Evolutionary conservation across 2,329 filamentous ascomycete genomes (phyloP), one percentile per base, ranked within the genome.

Genomic region (Coniochaeta ligniaria): DNA sequence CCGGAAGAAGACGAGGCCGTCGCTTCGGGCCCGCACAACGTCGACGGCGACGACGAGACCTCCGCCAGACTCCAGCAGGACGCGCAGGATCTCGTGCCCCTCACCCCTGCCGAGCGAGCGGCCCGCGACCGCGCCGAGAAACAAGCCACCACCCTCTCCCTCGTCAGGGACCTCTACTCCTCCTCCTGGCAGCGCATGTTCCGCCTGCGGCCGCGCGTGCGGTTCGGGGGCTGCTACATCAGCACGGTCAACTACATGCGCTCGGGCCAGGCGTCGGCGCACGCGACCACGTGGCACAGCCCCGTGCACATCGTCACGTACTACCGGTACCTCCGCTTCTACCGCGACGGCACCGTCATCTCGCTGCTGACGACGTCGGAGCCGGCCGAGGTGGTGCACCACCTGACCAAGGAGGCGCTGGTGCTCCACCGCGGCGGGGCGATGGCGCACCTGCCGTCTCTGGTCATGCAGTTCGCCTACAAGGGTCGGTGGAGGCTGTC

Each of bases 251-350:
- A 98, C 76, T 99, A 99, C 75, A 86, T 91, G 57, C 90, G 95
- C 26, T 79, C 91, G 0, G 95, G 95, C 35, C 89, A 89, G 62
- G 82, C 87, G 12, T 87, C 86, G 3, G 82, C 84, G 22, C 88
- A 87, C 64, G 87, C 86, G 60, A 76, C 89, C 20, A 88, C 90
- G 1, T 96, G 93, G 91, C 78, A 79, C 68, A 88, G 84, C 26
- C 93, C 93, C 9, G 89, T 98, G 38, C 92, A 96, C 72, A 96
- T 98, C 61, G 92, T 99, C 57, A 99, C 95, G 0, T 99, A 98
- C 76, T 99, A 96, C 77, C 91, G 95, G 61, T 99, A 98, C 75
- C 83, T 99, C 3, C 90, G 95, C 59, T 95, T 99, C 78, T 95
- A 95, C 77, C 90, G 92, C 26, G 91, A 98, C 73, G 95, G 95